Conservation (phyloP, 148 eudicot species). For the Vaccinium myrtillus region DNA sequence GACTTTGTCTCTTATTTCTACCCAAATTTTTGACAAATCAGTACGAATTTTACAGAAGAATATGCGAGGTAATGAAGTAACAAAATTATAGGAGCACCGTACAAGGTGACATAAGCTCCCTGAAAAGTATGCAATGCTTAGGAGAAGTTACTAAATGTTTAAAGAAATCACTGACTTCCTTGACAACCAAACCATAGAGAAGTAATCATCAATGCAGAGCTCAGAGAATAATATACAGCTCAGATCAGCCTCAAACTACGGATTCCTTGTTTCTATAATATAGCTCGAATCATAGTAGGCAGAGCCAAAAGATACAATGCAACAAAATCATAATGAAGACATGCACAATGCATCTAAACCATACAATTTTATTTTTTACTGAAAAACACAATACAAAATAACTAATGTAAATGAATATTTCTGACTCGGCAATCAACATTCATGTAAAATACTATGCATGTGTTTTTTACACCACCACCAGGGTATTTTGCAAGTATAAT, state of each 20-base stretch:
- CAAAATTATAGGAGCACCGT: not conserved
- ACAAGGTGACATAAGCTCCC: not conserved
- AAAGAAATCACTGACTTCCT: not conserved
- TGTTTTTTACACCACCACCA: not conserved
- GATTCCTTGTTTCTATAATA: not conserved
- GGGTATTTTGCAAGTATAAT: not conserved
- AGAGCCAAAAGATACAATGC: conserved; percentile 3
- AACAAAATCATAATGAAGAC: not conserved
- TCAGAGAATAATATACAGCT: not conserved
- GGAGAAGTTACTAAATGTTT: not conserved
- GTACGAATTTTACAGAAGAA: not conserved
- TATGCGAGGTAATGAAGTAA: not conserved
- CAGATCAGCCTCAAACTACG: not conserved
- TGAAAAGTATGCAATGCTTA: not conserved
- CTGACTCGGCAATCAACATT: not conserved
- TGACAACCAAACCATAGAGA: not conserved
- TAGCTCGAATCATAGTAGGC: not conserved
- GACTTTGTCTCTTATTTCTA: not conserved
- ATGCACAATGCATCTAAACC: conserved; percentile 1
- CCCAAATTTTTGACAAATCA: not conserved
- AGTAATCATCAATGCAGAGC: not conserved
- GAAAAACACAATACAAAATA: not conserved
- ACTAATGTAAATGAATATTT: not conserved
- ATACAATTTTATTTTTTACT: not conserved
- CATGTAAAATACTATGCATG: not conserved